Percentiles rank a stretch among this genome's conserved stretches.
These are phyloP conservation scores for Cnidoscolus chayamansa DNA, from an alignment of 441 rosid genomes.

Conservation along the genomic window DNA sequence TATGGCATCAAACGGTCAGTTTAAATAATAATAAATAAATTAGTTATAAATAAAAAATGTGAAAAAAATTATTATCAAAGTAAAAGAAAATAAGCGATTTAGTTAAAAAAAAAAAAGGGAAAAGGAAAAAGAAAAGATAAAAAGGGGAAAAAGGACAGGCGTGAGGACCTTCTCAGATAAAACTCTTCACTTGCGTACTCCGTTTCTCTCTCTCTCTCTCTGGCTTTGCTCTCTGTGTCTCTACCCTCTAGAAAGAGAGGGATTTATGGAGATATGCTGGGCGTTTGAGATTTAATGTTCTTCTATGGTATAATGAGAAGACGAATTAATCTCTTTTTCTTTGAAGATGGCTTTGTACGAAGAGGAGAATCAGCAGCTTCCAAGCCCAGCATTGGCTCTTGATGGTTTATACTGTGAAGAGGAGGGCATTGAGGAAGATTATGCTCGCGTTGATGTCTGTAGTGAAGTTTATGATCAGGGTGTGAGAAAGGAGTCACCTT, in stretches of 20 bases:
- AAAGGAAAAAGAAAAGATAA: neutral
- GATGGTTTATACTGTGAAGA: slow-evolving; percentile 79
- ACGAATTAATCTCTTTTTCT: slow-evolving; percentile 41
- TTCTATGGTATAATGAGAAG: slow-evolving; percentile 58
- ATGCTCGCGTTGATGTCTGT: slow-evolving; percentile 23
- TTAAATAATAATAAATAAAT: slow-evolving; percentile 18
- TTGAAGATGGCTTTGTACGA: slow-evolving; percentile 47
- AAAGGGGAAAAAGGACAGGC: slow-evolving; percentile 38
- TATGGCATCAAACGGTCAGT: slow-evolving; percentile 15
- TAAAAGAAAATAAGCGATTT: neutral
- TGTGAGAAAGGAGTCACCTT: slow-evolving; percentile 24
- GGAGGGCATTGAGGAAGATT: slow-evolving; percentile 48
- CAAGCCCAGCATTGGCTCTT: slow-evolving; percentile 34
- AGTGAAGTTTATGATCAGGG: slow-evolving; percentile 21
- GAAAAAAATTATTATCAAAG: neutral
- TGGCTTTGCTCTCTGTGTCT: neutral
- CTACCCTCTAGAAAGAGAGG: slow-evolving; percentile 18
- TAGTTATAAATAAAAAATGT: neutral
- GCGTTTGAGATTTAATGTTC: slow-evolving; percentile 13
- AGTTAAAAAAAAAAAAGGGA: neutral
- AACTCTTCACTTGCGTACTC: slow-evolving; percentile 40
- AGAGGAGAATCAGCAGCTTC: slow-evolving; percentile 35
- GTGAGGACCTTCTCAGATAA: slow-evolving; percentile 44
- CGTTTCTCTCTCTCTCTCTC: slow-evolving; percentile 19
- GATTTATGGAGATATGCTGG: slow-evolving; percentile 10